Evolutionary conservation across 2,329 filamentous ascomycete species (phyloP), one percentile per base, ranked within the genome.

Genomic region (Cladorrhinum sp.): DNA sequence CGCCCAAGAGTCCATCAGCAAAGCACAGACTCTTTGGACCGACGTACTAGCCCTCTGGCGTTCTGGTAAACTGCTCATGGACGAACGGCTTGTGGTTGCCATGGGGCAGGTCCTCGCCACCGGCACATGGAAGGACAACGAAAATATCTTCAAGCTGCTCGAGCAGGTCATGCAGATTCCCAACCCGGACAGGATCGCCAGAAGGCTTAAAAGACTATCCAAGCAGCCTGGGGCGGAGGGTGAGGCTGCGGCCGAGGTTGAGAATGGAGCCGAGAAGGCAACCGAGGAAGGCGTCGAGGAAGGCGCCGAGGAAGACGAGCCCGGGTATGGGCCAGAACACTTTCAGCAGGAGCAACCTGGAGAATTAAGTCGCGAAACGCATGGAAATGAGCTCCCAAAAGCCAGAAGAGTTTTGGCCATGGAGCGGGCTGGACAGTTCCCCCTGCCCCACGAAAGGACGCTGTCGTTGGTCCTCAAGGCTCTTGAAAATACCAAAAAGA

Each of bases 91-190:
- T 20, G 88, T 96, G 2, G 88, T 86, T 69, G 82, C 89, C 28
- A 96, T 98, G 90, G 92, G 88, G 5, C 82, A 87, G 36, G 67
- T 96, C 2, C 79, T 98, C n/a, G 76, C 92, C 21, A 76, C 88
- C 55, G 86, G 89, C 16, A 77, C 81, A 10, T 78, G 83, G 18
- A 74, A 79, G 55, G 87, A 95, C 67, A 87, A 83, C 73, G 85
- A 89, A 64, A 85, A 91, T 67, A 79, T 96, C 1, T 81, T 96
- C 21, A 84, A 84, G 42, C 78, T 97, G 20, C 75, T 96, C n/a
- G 82, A 92, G 66, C 88, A 96, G 74, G 90, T 92, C 0, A 93
- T 94, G 86, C 83, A 85, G 52, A 82, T 96, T 48, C 85, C 88
- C 33, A 83, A 85, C 56, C 71, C 77, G 66, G 79, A 73, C 67